Base-by-base conservation (phyloP, 2,329 filamentous ascomycete species). In the Talaromyces albobiverticillius region DNA sequence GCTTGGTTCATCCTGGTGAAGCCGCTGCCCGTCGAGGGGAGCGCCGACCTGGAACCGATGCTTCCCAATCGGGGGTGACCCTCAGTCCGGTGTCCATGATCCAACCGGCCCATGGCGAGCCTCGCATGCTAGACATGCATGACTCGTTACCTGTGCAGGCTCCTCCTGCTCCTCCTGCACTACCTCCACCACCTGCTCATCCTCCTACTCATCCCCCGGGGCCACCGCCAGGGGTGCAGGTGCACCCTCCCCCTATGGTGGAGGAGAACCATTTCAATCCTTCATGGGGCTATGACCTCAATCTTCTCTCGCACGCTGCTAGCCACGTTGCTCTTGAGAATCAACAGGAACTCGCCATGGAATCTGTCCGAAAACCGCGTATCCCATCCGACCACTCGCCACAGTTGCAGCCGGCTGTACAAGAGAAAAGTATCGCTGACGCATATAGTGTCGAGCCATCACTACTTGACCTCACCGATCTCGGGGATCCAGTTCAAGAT, bases 271-370 rank as follows among this genome's bases (percentile, higher is more conserved):
- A 75, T 41, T 76, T 76, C 58, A 77, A 78, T 62, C 75, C 75
- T 4, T 76, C 74, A 5, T 78, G 75, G 75, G 75, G 75, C n/a
- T 78, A 78, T 59, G 75, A 78, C 54, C 60, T 78, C 54, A 78
- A 78, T 55, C 65, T 78, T 14, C 63, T 78, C 29, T 78, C 75
- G 9, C 75, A 78, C 64, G 75, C 75, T 23, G 75, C 75, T 10
- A 77, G 75, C 53, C 75, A 78, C 68, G 75, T 78, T 36, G 75
- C 75, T 20, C 68, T 76, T 26, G 75, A 76, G 57, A 71, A 72
- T 14, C 74, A 77, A 57, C 71, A 74, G 57, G 71, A 74, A 58
- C 20, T 54, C 13, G 67, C 60, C 51, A 57, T 73, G 46, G 69
- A 73, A 53, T 64, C 68, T 3, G 61, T 72, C 36, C 68, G 69